These are phyloP conservation scores for Saccharomyces hybrid DNA, from an alignment of 1,139 yeast genomes.

Conservation along the genomic window DNA sequence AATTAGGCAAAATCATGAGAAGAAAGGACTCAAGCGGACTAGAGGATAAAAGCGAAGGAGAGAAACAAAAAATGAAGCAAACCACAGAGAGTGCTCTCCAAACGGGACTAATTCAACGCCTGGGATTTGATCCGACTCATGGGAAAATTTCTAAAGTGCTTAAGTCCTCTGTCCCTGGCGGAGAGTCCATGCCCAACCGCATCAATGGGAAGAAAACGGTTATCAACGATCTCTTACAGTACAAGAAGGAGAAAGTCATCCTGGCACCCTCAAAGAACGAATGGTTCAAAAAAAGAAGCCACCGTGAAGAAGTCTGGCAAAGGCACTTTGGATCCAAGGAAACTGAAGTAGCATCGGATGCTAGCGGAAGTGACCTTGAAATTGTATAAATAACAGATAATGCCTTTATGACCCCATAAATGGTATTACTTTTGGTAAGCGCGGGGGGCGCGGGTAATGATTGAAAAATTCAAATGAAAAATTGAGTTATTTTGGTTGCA, in stretches of 20 bases:
- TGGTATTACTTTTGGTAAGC: background rate
- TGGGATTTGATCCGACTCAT: slow-evolving; percentile 49
- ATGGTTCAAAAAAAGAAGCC: slow-evolving; percentile 20
- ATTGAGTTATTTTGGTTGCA: slow-evolving; percentile 1
- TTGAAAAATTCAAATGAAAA: background rate
- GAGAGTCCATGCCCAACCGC: slow-evolving; percentile 6
- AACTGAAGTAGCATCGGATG: slow-evolving; percentile 9
- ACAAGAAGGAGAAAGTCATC: slow-evolving; percentile 31
- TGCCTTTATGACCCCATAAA: background rate
- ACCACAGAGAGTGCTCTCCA: slow-evolving; percentile 35
- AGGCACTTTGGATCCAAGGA: slow-evolving; percentile 14
- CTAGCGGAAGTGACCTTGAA: slow-evolving; percentile 36
- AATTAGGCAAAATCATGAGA: slow-evolving; percentile 11
- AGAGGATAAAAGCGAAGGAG: slow-evolving; percentile 4
- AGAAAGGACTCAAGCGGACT: slow-evolving; percentile 5
- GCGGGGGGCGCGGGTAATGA: background rate
- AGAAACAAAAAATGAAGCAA: slow-evolving; percentile 8
- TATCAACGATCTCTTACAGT: slow-evolving; percentile 27
- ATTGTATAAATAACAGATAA: slow-evolving; percentile 18
- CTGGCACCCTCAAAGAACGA: slow-evolving; percentile 30
- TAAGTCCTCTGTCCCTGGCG: slow-evolving; percentile 2
- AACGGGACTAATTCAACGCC: slow-evolving; percentile 35
- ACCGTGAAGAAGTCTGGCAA: slow-evolving; percentile 25
- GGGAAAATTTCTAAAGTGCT: slow-evolving; percentile 23
- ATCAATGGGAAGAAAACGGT: slow-evolving; percentile 19